phyloP scores from a whole-genome alignment of 805 yeast genomes.

The Wickerhamomyces ciferrii region DNA sequence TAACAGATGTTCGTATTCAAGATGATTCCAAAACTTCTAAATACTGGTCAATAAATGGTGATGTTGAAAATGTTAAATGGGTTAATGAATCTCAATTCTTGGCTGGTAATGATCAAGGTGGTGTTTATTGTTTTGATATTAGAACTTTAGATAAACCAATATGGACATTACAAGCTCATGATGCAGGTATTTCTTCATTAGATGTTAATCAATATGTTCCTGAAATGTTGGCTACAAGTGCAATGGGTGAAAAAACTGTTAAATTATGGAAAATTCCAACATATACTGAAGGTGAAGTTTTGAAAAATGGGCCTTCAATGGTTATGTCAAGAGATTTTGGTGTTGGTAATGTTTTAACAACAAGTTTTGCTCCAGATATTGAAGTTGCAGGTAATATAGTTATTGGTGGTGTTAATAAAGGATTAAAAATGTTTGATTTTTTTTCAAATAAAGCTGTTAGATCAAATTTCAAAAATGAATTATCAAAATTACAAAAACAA shows the following conservation, averaged over 20 bases:
- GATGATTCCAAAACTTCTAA: conserved; percentile 56
- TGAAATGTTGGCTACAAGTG: conserved; percentile 79
- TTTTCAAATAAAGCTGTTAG: conserved; percentile 80
- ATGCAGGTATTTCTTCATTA: conserved; percentile 83
- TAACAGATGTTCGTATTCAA: conserved; percentile 80
- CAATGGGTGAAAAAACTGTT: conserved; percentile 82
- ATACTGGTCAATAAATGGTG: conserved; percentile 67
- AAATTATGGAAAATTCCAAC: conserved; percentile 81
- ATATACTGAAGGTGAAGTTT: conserved; percentile 19
- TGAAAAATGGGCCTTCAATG: conserved; percentile 66
- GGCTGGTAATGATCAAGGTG: conserved; percentile 91
- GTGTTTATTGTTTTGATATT: conserved; percentile 83
- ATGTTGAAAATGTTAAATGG: conserved; percentile 82
- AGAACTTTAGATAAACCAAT: conserved; percentile 62
- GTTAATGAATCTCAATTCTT: conserved; percentile 52
- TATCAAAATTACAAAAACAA: conserved; percentile 43
- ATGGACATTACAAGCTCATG: conserved; percentile 98
- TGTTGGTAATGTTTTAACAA: conserved; percentile 84
- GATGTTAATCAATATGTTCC: conserved; percentile 62
- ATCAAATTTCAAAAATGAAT: conserved; percentile 54
- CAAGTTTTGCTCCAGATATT: conserved; percentile 79
- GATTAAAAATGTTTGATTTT: conserved; percentile 89
- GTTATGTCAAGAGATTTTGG: conserved; percentile 88
- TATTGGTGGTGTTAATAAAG: conserved; percentile 82
- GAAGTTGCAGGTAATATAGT: conserved; percentile 82